Percentiles rank a stretch among this genome's conserved stretches.
Evolutionary conservation across 2,329 filamentous ascomycete species (phyloP).

Genomic region (Phialophora tarda): DNA sequence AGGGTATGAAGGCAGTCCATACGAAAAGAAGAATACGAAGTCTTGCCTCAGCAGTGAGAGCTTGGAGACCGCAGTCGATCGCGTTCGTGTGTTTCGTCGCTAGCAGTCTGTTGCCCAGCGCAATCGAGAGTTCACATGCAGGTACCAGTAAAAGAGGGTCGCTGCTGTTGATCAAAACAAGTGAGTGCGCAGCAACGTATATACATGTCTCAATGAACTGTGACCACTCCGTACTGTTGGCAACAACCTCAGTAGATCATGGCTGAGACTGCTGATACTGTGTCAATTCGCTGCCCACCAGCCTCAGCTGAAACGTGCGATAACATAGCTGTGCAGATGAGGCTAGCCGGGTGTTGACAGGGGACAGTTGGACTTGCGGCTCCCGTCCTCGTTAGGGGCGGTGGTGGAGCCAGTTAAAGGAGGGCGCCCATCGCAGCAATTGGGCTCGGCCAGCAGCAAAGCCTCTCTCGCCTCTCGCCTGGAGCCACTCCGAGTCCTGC

Average conservation of each 20-base stretch:
- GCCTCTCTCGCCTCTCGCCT: slow-evolving; percentile 8
- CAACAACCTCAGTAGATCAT: background rate
- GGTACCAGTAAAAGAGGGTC: background rate
- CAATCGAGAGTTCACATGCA: background rate
- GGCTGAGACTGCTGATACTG: background rate
- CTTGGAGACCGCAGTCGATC: background rate
- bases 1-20: background rate
- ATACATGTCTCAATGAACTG: background rate
- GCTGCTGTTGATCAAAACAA: background rate
- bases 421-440: background rate
- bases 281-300: background rate
- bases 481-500: slow-evolving; percentile 2
- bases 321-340: background rate
- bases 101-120: background rate
- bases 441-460: slow-evolving; percentile 3
- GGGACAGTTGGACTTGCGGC: slow-evolving; percentile 2
- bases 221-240: background rate
- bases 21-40: background rate
- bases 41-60: background rate
- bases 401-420: slow-evolving; percentile 12
- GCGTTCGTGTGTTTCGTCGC: background rate
- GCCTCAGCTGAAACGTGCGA: background rate
- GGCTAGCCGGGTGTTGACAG: background rate
- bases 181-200: background rate
- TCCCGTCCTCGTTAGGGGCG: slow-evolving; percentile 5